phyloP scores from a whole-genome alignment of 2,329 filamentous ascomycete species.

The Fusarium subtropicale region DNA sequence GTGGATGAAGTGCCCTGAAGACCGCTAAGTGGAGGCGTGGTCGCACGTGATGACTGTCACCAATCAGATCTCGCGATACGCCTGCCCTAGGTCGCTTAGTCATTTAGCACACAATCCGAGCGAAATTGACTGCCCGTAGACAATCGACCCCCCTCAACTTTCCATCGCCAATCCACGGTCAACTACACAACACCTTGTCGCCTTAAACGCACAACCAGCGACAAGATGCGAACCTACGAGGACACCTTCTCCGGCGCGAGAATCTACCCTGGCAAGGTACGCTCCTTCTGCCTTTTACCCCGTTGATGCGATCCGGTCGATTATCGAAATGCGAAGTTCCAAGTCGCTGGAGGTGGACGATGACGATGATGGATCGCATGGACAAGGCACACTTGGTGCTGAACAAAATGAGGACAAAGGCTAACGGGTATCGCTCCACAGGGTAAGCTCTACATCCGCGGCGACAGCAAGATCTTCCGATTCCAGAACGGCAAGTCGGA shows the following conservation, averaged over 20 bases:
- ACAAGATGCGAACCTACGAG: slow-evolving; percentile 75
- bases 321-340: slow-evolving; percentile 35
- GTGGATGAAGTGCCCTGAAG: background rate
- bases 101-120: slow-evolving; percentile 56
- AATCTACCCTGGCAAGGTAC: slow-evolving; percentile 77
- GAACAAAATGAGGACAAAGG: slow-evolving; percentile 31
- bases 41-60: slow-evolving; percentile 48
- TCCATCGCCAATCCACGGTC: slow-evolving; percentile 54
- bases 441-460: slow-evolving; percentile 99
- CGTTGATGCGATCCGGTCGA: slow-evolving; percentile 42
- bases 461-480: slow-evolving; percentile 99
- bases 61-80: slow-evolving; percentile 41
- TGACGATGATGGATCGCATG: slow-evolving; percentile 32
- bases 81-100: slow-evolving; percentile 58
- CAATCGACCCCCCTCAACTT: slow-evolving; percentile 48
- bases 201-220: slow-evolving; percentile 54
- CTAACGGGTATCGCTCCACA: slow-evolving; percentile 59
- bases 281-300: slow-evolving; percentile 43
- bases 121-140: slow-evolving; percentile 53
- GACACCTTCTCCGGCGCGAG: slow-evolving; percentile 74
- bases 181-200: slow-evolving; percentile 58
- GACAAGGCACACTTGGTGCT: slow-evolving; percentile 18
- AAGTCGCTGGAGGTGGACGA: slow-evolving; percentile 22
- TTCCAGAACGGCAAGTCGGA: slow-evolving; percentile 99
- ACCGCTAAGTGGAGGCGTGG: slow-evolving; percentile 33